These are phyloP conservation scores for Cynara cardunculus DNA, from an alignment of 129 eudicot species.

Conservation along the genomic window DNA sequence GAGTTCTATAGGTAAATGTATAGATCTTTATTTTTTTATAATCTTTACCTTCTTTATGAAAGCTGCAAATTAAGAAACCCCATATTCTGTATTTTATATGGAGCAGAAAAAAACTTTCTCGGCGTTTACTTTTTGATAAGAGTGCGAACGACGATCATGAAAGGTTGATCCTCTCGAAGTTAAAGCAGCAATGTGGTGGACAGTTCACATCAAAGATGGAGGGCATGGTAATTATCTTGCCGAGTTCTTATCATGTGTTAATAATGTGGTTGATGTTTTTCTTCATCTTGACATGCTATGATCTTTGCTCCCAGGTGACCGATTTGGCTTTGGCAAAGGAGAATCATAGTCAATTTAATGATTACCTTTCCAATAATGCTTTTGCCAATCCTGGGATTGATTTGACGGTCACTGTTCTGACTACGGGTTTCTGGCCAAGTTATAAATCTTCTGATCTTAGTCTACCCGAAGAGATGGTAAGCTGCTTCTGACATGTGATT, in stretches of 20 bases:
- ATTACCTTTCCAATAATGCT: constrained; percentile 38
- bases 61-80: not conserved
- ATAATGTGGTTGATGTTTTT: not conserved
- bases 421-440: constrained; percentile 94
- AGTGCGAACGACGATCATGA: constrained; percentile 93
- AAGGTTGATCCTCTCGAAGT: constrained; percentile 61
- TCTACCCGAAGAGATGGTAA: constrained; percentile 84
- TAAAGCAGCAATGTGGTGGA: constrained; percentile 88
- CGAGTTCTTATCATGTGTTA: not conserved
- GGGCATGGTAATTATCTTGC: constrained; percentile 59
- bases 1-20: constrained; percentile 65
- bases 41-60: not conserved
- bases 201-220: constrained; percentile 98
- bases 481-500: constrained; percentile 3
- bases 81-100: not conserved
- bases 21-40: not conserved
- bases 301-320: constrained; percentile 45
- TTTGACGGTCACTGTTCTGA: constrained; percentile 75
- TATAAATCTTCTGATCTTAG: constrained; percentile 70
- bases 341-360: constrained; percentile 52
- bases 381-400: constrained; percentile 64
- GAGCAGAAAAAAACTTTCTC: constrained; percentile 73
- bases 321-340: constrained; percentile 82
- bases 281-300: not conserved
- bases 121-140: constrained; percentile 79